phyloP scores from a whole-genome alignment of 1,284 basidiomycete genomes.

The Boletellus dicymbophilus region DNA sequence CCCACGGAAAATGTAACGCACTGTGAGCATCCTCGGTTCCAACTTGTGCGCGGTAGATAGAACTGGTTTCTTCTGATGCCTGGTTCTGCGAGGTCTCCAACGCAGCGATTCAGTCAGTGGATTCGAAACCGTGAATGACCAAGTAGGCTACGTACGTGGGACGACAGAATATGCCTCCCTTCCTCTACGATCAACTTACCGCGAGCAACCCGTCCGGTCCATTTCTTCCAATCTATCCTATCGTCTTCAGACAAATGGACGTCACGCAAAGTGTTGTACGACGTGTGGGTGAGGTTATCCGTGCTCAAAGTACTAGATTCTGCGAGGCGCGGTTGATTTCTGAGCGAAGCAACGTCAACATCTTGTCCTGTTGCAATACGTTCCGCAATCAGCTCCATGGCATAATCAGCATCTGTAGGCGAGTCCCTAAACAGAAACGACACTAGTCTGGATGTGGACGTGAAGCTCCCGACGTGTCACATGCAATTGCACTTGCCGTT shows the following conservation, averaged over 20 bases:
- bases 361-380: slow-evolving; percentile 57
- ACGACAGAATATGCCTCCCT: slow-evolving; percentile 41
- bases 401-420: slow-evolving; percentile 68
- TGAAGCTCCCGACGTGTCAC: background rate
- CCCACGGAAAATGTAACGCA: slow-evolving; percentile 27
- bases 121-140: too few relatives aligned
- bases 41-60: background rate
- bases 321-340: slow-evolving; percentile 1
- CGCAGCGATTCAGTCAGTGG: slow-evolving; percentile 5
- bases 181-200: slow-evolving; percentile 47
- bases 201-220: slow-evolving; percentile 46
- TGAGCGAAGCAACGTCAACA: slow-evolving; percentile 33
- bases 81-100: slow-evolving; percentile 9
- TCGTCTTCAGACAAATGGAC: slow-evolving; percentile 7
- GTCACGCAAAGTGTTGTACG: slow-evolving; percentile 7
- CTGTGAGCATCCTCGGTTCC: slow-evolving; percentile 38
- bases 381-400: slow-evolving; percentile 66
- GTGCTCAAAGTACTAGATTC: slow-evolving; percentile 11
- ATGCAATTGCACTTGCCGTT: slow-evolving; percentile 39
- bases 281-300: slow-evolving; percentile 3
- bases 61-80: slow-evolving; percentile 1
- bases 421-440: slow-evolving; percentile 50
- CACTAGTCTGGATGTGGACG: slow-evolving; percentile 36
- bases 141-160: slow-evolving; percentile 32
- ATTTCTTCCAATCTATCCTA: slow-evolving; percentile 54